Evolutionary conservation across 2,329 filamentous ascomycete genomes (phyloP), one percentile per base, ranked within the genome.

Genomic region (Dothideomycetes sp.): DNA sequence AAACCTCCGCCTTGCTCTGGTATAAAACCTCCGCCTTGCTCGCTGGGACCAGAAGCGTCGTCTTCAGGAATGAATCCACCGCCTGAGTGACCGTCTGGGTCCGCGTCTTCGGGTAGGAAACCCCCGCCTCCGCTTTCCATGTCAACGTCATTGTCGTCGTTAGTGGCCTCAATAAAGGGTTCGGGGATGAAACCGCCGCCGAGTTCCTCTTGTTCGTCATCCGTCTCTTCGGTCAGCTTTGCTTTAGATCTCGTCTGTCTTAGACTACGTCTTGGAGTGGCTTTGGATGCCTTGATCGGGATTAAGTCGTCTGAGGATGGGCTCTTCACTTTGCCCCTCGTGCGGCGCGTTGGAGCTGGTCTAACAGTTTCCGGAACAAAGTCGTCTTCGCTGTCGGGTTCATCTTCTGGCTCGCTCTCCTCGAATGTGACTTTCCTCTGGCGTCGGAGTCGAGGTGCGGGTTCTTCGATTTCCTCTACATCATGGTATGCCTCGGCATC

Each of bases 131-230:
- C 19, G 15, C 29, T 5, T n/a, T 11, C 31, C 22, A 5, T 52
- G 38, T 61, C 56, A 37, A 52, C 46, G 5, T 54, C 59, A 8
- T 38, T 29, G 9, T 40, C 27, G n/a, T n/a, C n/a, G n/a, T n/a
- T n/a, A n/a, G n/a, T n/a, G n/a, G n/a, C n/a, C n/a, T n/a, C n/a
- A n/a, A n/a, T n/a, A n/a, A n/a, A n/a, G n/a, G n/a, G n/a, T 31
- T 42, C 45, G 3, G 44, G 44, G 5, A 49, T 9, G 14, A 52
- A 52, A 8, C 47, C 51, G 3, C 41, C 49, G 24, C 49, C 49
- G 7, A 17, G 24, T 10, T 40, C 30, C 3, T 38, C 19, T 16
- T 7, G 37, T 14, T 40, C 34, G 18, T 24, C 38, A 16, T 35
- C 38, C 19, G 14, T 29, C 40, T 15, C 5, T n/a, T 3, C 18